Conservation (phyloP, 2,329 filamentous ascomycete species). For the Diaporthe amygdali region DNA sequence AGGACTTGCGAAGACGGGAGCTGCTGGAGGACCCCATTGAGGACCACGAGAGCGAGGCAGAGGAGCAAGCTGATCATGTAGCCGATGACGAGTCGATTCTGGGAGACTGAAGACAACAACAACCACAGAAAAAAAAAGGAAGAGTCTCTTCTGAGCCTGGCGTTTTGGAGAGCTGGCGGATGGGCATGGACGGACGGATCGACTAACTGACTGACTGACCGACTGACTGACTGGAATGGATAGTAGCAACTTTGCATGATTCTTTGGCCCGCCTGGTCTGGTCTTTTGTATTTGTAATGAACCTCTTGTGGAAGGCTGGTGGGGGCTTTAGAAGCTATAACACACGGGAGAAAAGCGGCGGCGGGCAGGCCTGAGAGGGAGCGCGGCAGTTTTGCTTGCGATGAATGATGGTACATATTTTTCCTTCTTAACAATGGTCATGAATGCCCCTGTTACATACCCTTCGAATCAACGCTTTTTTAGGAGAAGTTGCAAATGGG, state of each 20-base stretch:
- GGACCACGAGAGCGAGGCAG: slow-evolving; percentile 41
- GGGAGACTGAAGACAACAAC: slow-evolving; percentile 44
- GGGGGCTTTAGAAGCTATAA: slow-evolving; percentile 2
- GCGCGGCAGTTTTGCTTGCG: slow-evolving; percentile 7
- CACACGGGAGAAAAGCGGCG: not conserved
- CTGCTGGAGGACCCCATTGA: slow-evolving; percentile 53
- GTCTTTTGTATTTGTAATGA: slow-evolving; percentile 20
- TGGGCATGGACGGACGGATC: slow-evolving; percentile 3
- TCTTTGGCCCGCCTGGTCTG: slow-evolving; percentile 7
- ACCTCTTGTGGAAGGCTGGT: not conserved
- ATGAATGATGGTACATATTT: slow-evolving; percentile 18
- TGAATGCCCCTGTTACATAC: slow-evolving; percentile 11
- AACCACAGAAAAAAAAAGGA: not conserved
- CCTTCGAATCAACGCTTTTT: slow-evolving; percentile 2
- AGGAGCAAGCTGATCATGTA: slow-evolving; percentile 42
- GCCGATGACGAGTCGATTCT: slow-evolving; percentile 51
- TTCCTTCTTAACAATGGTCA: slow-evolving; percentile 14
- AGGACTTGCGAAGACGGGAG: slow-evolving; percentile 61
- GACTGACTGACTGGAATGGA: not conserved
- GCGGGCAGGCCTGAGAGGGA: not conserved
- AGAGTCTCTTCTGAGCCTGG: slow-evolving; percentile 21
- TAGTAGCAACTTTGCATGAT: not conserved
- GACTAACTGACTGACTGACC: not conserved
- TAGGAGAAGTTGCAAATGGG: not conserved
- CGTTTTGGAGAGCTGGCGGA: slow-evolving; percentile 21